These are phyloP conservation scores for Aureobasidium sp. DNA, from an alignment of 2,329 filamentous ascomycete species.

Conservation along the genomic window DNA sequence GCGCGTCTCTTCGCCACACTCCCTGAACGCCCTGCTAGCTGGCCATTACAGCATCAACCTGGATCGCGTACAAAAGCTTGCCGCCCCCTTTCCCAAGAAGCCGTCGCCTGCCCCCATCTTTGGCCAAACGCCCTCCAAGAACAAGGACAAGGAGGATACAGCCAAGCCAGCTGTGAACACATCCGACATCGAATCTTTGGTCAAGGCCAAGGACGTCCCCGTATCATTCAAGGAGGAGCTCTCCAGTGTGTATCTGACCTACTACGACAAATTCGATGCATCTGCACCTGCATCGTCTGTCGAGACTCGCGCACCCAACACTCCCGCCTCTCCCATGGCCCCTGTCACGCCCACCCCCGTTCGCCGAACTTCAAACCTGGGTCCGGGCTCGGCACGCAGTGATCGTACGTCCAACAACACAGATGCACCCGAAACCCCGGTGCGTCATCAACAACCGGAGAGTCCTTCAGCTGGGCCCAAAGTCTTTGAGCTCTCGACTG, in stretches of 20 bases:
- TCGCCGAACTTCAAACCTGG: constrained; percentile 54
- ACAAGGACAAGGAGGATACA: constrained; percentile 61
- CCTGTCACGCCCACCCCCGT: constrained; percentile 70
- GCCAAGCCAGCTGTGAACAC: constrained; percentile 58
- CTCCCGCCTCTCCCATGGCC: constrained; percentile 35
- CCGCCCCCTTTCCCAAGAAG: constrained; percentile 71
- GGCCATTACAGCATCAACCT: constrained; percentile 72
- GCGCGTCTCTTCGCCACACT: constrained; percentile 48
- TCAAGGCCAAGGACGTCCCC: constrained; percentile 43
- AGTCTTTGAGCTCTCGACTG: constrained; percentile 56
- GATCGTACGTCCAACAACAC: constrained; percentile 23
- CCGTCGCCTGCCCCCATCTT: constrained; percentile 47
- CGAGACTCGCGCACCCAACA: constrained; percentile 25
- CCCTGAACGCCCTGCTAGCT: constrained; percentile 58
- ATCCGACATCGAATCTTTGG: constrained; percentile 75
- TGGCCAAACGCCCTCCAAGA: constrained; percentile 55
- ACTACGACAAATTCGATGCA: constrained; percentile 53
- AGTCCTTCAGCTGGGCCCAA: constrained; percentile 39
- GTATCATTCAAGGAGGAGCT: constrained; percentile 62
- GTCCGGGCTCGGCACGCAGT: constrained; percentile 33
- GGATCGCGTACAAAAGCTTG: constrained; percentile 77
- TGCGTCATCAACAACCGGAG: constrained; percentile 28
- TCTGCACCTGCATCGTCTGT: constrained; percentile 22
- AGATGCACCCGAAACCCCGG: constrained; percentile 24
- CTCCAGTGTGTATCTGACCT: constrained; percentile 72